Percentiles rank a stretch among this genome's conserved stretches.
Evolutionary conservation across 768 basidiomycete species (phyloP).

Genomic region (Xerocomellus intermedius): DNA sequence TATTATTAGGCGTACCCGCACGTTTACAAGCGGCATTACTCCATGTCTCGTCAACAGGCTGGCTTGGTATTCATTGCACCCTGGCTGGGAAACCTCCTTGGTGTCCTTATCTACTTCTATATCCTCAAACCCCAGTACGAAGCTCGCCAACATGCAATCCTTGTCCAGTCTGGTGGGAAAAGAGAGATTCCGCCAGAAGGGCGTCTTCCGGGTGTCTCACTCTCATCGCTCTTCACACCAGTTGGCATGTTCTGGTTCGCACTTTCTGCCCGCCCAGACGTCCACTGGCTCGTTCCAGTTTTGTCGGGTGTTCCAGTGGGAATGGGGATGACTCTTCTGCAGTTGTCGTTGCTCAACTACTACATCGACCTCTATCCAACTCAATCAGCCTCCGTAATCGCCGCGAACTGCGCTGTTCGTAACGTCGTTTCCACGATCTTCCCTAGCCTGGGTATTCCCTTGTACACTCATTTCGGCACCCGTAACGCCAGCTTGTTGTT

Average conservation of each 20-base stretch:
- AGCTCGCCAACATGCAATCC: conserved; percentile 11
- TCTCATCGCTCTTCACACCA: conserved; percentile 20
- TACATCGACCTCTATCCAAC: conserved; percentile 29
- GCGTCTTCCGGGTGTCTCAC: conserved; percentile 19
- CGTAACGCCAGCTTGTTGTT: conserved; percentile 19
- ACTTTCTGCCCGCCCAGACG: conserved; percentile 17
- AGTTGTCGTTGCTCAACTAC: conserved; percentile 25
- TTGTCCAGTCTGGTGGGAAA: conserved; percentile 17
- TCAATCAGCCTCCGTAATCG: conserved; percentile 23
- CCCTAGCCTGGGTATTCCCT: conserved; percentile 18
- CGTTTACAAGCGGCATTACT: conserved; percentile 20
- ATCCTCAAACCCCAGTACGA: conserved; percentile 25
- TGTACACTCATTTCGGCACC: conserved; percentile 20
- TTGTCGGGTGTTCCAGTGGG: conserved; percentile 28
- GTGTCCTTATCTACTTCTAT: conserved; percentile 22
- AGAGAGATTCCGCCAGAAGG: conserved; percentile 19
- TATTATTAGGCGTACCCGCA: conserved; percentile 18
- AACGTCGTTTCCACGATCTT: conserved; percentile 13
- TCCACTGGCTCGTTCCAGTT: conserved; percentile 23
- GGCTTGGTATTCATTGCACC: conserved; percentile 24
- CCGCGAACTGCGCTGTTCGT: conserved; percentile 23
- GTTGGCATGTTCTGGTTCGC: conserved; percentile 30
- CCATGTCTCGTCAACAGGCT: conserved; percentile 20
- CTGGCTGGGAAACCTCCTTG: conserved; percentile 23
- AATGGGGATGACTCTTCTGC: conserved; percentile 28